Evolutionary conservation across 1,284 basidiomycete species (phyloP).

Genomic region (Mycosarcoma maydis): DNA sequence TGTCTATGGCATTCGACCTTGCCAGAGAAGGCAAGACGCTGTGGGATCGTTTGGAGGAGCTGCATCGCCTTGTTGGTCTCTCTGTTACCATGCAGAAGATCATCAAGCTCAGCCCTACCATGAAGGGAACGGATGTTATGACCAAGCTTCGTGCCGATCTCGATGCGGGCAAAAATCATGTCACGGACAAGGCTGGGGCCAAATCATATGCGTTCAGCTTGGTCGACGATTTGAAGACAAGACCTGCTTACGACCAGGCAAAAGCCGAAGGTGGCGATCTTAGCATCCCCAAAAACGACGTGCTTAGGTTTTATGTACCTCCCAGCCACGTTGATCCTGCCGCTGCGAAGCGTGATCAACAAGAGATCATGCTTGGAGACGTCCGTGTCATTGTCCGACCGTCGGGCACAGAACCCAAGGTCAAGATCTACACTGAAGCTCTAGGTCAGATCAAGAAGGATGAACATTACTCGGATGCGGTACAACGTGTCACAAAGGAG

Average conservation of each 20-base stretch:
- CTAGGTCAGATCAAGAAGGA: constrained; percentile 42
- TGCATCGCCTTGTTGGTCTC: constrained; percentile 51
- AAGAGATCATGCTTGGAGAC: constrained; percentile 53
- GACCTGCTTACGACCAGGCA: constrained; percentile 28
- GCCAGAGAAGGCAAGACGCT: constrained; percentile 45
- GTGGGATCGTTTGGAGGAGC: constrained; percentile 56
- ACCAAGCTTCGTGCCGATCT: constrained; percentile 46
- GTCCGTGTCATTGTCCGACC: constrained; percentile 58
- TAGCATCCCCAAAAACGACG: constrained; percentile 58
- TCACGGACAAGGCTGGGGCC: constrained; percentile 1
- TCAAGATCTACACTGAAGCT: constrained; percentile 60
- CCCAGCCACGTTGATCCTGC: constrained; percentile 20
- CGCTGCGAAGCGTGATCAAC: constrained; percentile 14
- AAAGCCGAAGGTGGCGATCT: constrained; percentile 45
- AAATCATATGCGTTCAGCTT: constrained; percentile 36
- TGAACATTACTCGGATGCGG: constrained; percentile 40
- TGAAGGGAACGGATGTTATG: constrained; percentile 54
- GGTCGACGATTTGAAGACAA: constrained; percentile 47
- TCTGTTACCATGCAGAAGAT: constrained; percentile 56
- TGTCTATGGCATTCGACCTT: constrained; percentile 52
- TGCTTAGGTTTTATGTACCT: constrained; percentile 56
- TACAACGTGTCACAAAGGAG: constrained; percentile 37
- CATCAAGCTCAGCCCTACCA: constrained; percentile 53
- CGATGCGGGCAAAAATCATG: constrained; percentile 27
- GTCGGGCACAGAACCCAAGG: constrained; percentile 58